Evolutionary conservation across 805 yeast genomes (phyloP).

Genomic region (Kregervanrija pseudodelftensis): DNA sequence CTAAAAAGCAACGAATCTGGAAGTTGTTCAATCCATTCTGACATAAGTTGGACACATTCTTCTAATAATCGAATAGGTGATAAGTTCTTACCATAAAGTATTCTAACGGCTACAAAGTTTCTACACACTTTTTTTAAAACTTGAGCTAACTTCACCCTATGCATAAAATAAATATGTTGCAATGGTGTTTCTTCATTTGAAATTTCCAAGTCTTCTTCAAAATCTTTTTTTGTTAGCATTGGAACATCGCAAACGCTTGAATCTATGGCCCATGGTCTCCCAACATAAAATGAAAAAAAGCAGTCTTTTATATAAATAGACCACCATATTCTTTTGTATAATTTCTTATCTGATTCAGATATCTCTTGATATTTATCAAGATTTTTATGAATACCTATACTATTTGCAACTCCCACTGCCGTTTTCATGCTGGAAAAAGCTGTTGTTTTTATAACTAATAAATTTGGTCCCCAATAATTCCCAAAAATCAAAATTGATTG

Average conservation of each 20-base stretch:
- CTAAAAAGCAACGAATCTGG: conserved; percentile 58
- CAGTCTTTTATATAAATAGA: conserved; percentile 62
- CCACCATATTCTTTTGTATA: conserved; percentile 76
- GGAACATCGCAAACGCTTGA: conserved; percentile 65
- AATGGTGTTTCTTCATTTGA: conserved; percentile 22
- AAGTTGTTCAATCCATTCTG: conserved; percentile 65
- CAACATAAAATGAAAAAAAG: conserved; percentile 57
- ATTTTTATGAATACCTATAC: conserved; percentile 65
- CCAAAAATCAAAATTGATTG: conserved; percentile 60
- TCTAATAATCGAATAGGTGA: conserved; percentile 50
- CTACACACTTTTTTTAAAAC: conserved; percentile 51
- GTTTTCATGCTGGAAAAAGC: conserved; percentile 57
- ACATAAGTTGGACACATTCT: conserved; percentile 69
- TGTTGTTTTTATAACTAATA: conserved; percentile 56
- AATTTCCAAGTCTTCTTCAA: conserved; percentile 48
- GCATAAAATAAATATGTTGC: conserved; percentile 52
- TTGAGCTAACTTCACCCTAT: conserved; percentile 55
- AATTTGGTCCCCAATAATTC: conserved; percentile 69
- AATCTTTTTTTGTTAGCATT: conserved; percentile 60
- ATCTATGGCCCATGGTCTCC: conserved; percentile 65
- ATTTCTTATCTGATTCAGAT: conserved; percentile 24
- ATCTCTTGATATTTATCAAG: conserved; percentile 8
- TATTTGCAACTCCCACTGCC: conserved; percentile 66
- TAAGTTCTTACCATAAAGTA: conserved; percentile 22
- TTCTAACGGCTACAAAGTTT: conserved; percentile 10